Base-by-base conservation (phyloP, 2,329 filamentous ascomycete species). In the Zasmidium citrigriseum region DNA sequence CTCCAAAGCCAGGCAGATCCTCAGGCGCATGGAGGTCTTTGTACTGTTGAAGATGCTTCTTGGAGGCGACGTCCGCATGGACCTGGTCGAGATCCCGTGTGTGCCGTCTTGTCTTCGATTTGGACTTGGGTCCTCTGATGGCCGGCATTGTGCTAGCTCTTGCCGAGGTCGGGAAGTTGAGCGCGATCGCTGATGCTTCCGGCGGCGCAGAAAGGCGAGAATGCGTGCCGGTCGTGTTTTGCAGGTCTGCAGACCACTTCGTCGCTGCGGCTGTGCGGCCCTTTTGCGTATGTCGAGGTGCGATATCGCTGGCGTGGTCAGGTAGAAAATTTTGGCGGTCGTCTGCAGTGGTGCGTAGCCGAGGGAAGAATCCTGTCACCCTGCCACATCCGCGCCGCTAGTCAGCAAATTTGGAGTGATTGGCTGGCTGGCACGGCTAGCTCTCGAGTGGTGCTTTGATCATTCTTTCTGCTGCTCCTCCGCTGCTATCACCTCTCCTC, bases 81-180 rank as follows among this genome's bases (percentile, higher is more conserved):
- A 98, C 86, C 78, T 98, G 93, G 76, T 99, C 95, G 70, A 97
- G 82, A 76, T 96, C 93, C 76, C 95, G 95, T 70, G 69, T 78
- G 64, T 77, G 71, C 48, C 75, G 73, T 49, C 76, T 72, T 60
- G 78, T 79, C 74, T 80, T 80, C 67, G 76, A 77, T 68, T 80
- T 80, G 38, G 76, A 80, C 58, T 80, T 72, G 55, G 75, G 68
- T 64, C 79, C 79, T 56, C 79, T 74, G 62, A 81, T 80, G 59
- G 79, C 78, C 60, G 79, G 79, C 79, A 82, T 82, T 60, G 58
- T 72, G 34, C 7, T 11, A 16, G 14, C 4, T 4, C 7, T 41
- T 41, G 34, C 34, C 34, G 34, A 41, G 34, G 16, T 41, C 34
- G 34, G 12, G 14, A 16, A 16, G 34, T n/a, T 41, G 34, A 10